A percentile compares a stretch with the other conserved stretches of the same genome.
phyloP scores from a whole-genome alignment of 176 grass and related monocot genomes.

The Avena eriantha region DNA sequence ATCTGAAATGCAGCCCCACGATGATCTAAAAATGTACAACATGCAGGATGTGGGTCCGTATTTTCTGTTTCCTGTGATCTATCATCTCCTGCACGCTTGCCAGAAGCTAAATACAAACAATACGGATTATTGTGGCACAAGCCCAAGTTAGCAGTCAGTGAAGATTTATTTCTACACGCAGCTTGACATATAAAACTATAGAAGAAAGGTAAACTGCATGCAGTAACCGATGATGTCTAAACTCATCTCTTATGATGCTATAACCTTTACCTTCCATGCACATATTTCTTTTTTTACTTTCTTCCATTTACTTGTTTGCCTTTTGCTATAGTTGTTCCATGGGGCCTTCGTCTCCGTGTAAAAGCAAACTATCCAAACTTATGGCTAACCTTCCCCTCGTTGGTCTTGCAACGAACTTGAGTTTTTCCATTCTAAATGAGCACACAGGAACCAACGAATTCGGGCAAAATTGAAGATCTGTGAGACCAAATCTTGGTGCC shows the following conservation, averaged over 20 bases:
- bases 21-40: not conserved
- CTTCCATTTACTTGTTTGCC: not conserved
- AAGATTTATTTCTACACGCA: not conserved
- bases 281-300: not conserved
- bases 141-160: not conserved
- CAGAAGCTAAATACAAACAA: conserved; percentile 2
- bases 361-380: not conserved
- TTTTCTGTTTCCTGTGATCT: not conserved
- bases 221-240: not conserved
- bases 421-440: conserved; percentile 15
- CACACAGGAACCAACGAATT: conserved; percentile 12
- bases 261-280: not conserved
- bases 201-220: not conserved
- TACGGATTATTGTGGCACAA: not conserved
- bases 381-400: conserved; percentile 7
- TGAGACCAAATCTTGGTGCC: conserved; percentile 7
- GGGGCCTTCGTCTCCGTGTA: not conserved
- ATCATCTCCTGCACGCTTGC: not conserved
- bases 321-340: not conserved
- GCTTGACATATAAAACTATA: not conserved
- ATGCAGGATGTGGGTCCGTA: not conserved
- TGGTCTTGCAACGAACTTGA: conserved; percentile 26
- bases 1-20: not conserved
- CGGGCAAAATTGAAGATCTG: conserved; percentile 4
- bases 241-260: not conserved